Conservation (phyloP, 2,329 filamentous ascomycete species). For the Alternaria triticimaculans region DNA sequence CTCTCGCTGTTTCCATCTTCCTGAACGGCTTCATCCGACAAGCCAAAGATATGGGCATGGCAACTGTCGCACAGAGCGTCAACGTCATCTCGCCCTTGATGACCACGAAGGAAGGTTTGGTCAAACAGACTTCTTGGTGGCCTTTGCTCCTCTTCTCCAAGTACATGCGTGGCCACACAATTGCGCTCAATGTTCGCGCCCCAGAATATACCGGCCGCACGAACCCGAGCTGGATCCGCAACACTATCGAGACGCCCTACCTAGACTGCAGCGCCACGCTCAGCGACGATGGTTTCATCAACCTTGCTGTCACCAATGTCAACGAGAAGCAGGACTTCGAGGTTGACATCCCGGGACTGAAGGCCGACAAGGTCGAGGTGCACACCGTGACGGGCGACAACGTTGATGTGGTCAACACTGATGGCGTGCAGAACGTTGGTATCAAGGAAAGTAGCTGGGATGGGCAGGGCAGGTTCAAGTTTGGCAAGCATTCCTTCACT, state of each 20-base stretch:
- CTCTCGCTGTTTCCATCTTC: conserved; percentile 76
- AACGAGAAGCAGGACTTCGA: conserved; percentile 65
- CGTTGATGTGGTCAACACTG: conserved; percentile 67
- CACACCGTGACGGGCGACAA: conserved; percentile 67
- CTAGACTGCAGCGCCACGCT: conserved; percentile 71
- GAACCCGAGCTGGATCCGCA: conserved; percentile 68
- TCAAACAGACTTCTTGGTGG: conserved; percentile 79
- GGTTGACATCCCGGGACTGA: conserved; percentile 65
- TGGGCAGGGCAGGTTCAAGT: conserved; percentile 66
- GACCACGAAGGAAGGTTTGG: conserved; percentile 68
- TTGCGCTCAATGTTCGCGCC: conserved; percentile 69
- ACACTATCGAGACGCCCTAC: conserved; percentile 72
- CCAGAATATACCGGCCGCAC: conserved; percentile 72
- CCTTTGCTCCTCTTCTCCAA: conserved; percentile 71
- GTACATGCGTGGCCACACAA: conserved; percentile 75
- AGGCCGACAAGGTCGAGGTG: conserved; percentile 59
- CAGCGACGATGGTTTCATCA: conserved; percentile 66
- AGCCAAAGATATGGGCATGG: conserved; percentile 74
- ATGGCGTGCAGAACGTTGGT: conserved; percentile 66
- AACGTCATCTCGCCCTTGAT: conserved; percentile 81
- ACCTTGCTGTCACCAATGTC: conserved; percentile 76
- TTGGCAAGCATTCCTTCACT: conserved; percentile 74
- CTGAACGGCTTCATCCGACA: conserved; percentile 80
- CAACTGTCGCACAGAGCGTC: conserved; percentile 77
- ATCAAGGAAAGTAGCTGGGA: conserved; percentile 69